Base-by-base conservation (phyloP, 2,329 filamentous ascomycete genomes). In the Claviceps sp. region DNA sequence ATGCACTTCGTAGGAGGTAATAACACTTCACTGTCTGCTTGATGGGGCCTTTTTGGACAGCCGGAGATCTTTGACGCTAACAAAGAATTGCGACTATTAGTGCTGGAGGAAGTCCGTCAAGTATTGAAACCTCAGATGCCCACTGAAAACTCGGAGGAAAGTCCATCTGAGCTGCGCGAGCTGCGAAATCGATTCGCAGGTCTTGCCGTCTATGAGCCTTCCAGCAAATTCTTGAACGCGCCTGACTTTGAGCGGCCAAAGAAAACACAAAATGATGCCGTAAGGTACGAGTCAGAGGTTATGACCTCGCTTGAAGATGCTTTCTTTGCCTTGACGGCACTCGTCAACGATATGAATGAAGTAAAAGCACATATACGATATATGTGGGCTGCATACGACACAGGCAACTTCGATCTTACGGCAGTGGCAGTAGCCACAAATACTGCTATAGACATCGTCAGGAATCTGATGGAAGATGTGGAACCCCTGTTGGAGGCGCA, bases 131-230 rank as follows among this genome's bases (percentile, higher is more conserved):
- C 62, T 0, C 44, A 55, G 13, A 57, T 58, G 47, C 39, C 55
- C 3, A 19, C 48, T 10, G 17, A 37, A n/a, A 47, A 38, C 19
- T 34, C 37, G 37, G 37, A 40, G 24, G 37, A 40, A 19, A 17
- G 4, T 6, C 4, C 37, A 7, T 40, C 47, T 8, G 19, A 48
- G 14, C 24, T 16, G 4, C 26, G 16, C 40, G 5, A 45, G 11
- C 26, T 61, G 4, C 51, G 52, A 17, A 71, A 68, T 52, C 60
- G 59, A 19, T 73, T 73, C 53, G 61, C 60, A 2, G 47, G 54
- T 3, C 57, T 73, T 10, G 56, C 61, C 1, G 54, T 72, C 13
- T 61, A 70, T 42, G 69, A 72, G 24, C 62, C 68, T 1, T 70
- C 67, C 0, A 58, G 68, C 22, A 59, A 58, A 4, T 72, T 72